Evolutionary conservation across 148 eudicot genomes (phyloP), one percentile per base, ranked within the genome.

Genomic region (Rhododendron ovatum): DNA sequence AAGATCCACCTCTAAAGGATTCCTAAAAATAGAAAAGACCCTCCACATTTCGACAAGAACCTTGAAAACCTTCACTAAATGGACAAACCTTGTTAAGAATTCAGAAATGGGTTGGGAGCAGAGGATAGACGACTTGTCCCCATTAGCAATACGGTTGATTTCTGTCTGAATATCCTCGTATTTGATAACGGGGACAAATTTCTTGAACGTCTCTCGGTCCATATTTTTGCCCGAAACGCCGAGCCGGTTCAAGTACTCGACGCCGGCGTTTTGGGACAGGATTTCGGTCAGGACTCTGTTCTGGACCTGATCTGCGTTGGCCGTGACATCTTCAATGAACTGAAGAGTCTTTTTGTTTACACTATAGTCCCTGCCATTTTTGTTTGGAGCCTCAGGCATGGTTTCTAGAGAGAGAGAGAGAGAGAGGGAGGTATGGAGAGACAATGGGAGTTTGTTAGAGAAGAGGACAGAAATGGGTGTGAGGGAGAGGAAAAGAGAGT

Each of bases 51-150:
- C 18, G 18, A 55, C 61, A 55, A 53, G 18, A 53, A 61, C n/a
- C 67, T 61, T 1, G 22, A 63, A 69, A 69, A 69, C 1, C 18
- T 28, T 30, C 75, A 26, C 17, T 69, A 30, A 69, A 69, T 4
- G 15, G 59, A 88, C 0, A 5, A 85, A 95, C 99, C 99, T 96
- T 0, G 99, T 96, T 81, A 96, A 91, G 90, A 96, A 96, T 84
- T 96, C 99, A 12, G 98, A 96, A 85, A 96, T 95, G 92, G 99
- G 96, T 3, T 86, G 90, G 12, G 99, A 92, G 87, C 93, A 93
- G 78, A 96, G 92, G 86, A 96, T 93, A 17, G 86, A 88, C 15
- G 98, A 92, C 33, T 87, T 88, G 84, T 96, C 98, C 22, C 99
- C 98, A 87, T 92, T 93, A 84, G 99, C 98, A 61, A 96, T 96